Percentiles rank a stretch among this genome's conserved stretches.
phyloP scores from a whole-genome alignment of 2,329 filamentous ascomycete species.

The Penicillium oxalicum region DNA sequence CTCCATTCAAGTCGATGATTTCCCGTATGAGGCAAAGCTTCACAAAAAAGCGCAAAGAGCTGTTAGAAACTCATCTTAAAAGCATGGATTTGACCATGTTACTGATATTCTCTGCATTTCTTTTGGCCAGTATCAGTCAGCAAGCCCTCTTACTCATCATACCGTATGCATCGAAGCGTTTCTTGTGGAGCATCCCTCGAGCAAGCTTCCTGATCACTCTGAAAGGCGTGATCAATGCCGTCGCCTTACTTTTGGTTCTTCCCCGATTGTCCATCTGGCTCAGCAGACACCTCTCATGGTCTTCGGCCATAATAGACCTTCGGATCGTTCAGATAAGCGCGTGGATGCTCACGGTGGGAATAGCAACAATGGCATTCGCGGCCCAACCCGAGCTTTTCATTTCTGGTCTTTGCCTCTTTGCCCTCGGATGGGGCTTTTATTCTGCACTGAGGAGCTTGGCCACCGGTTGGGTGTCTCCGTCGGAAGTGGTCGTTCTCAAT shows the following conservation, averaged over 20 bases:
- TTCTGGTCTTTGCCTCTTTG: not conserved
- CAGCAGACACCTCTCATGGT: not conserved
- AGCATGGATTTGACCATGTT: not conserved
- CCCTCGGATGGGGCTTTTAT: not conserved
- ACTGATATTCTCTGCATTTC: not conserved
- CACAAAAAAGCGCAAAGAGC: not conserved
- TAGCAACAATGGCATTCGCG: not conserved
- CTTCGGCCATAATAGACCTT: not conserved
- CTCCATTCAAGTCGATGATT: not conserved
- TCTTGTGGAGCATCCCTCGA: not conserved
- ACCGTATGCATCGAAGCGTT: constrained; percentile 1
- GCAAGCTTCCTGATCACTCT: constrained; percentile 1
- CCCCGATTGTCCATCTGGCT: not conserved
- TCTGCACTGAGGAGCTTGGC: not conserved
- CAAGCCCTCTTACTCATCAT: not conserved
- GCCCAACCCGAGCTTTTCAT: not conserved
- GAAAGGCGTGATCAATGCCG: not conserved
- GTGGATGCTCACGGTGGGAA: not conserved
- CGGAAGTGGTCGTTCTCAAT: not conserved
- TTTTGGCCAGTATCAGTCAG: not conserved
- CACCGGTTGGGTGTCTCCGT: not conserved
- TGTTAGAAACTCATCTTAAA: not conserved
- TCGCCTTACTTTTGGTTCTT: not conserved
- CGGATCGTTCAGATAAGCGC: not conserved
- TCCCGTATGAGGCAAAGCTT: not conserved